Evolutionary conservation across 2,329 filamentous ascomycete genomes (phyloP).

Genomic region (Penicillium sp.): DNA sequence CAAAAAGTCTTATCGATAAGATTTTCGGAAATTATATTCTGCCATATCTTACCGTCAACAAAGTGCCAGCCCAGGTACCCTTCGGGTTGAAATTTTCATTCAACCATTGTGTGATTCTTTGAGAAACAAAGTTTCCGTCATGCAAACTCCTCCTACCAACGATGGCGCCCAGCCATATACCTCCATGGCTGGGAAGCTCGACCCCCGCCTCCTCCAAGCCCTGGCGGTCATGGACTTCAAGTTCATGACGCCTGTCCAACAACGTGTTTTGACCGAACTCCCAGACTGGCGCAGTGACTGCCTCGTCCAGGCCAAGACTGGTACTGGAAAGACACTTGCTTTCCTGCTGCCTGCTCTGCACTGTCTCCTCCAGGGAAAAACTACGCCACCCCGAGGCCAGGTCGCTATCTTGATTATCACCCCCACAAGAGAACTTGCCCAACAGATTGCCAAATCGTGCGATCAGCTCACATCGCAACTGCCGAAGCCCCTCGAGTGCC

Average conservation of each 20-base stretch:
- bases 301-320: slow-evolving; percentile 55
- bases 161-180: slow-evolving; percentile 30
- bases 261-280: slow-evolving; percentile 53
- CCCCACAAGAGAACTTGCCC: slow-evolving; percentile 51
- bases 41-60: slow-evolving; percentile 1
- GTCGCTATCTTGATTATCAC: slow-evolving; percentile 51
- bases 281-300: slow-evolving; percentile 53
- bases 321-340: slow-evolving; percentile 53
- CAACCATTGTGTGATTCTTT: background rate
- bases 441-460: slow-evolving; percentile 52
- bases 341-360: slow-evolving; percentile 52
- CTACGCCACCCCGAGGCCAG: slow-evolving; percentile 32
- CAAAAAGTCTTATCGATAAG: slow-evolving; percentile 4
- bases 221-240: slow-evolving; percentile 35
- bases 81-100: slow-evolving; percentile 3
- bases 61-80: background rate
- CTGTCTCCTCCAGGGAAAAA: slow-evolving; percentile 40
- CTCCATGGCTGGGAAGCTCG: slow-evolving; percentile 36
- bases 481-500: slow-evolving; percentile 40
- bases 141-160: slow-evolving; percentile 14
- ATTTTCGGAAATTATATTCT: background rate
- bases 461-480: slow-evolving; percentile 45
- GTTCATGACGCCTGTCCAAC: slow-evolving; percentile 56
- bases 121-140: slow-evolving; percentile 4
- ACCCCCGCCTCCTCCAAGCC: slow-evolving; percentile 33